Evolutionary conservation across 1,139 yeast genomes (phyloP), one percentile per base, ranked within the genome.

Genomic region (Nadsonia commutata): DNA sequence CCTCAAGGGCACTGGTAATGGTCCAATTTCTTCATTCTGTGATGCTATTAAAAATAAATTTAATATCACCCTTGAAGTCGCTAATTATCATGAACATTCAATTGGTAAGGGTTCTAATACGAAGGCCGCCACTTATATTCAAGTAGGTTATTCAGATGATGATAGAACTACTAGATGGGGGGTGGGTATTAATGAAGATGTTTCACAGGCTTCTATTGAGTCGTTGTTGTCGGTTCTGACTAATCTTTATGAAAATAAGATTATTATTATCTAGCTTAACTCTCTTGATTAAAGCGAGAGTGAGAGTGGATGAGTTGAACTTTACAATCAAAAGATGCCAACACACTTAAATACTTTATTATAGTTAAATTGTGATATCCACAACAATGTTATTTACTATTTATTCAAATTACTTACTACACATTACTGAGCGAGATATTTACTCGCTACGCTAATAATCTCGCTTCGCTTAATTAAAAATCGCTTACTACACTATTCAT

Each of bases 111-210:
- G 93, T 50, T 77, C 94, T 36, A 71, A 75, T 50, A 77, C 94
- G 45, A 76, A 80, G 60, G 98, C 98, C 49, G 97, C 93, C 20
- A 79, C 96, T 18, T 90, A 80, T 61, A 79, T 86, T 51, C 85
- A 80, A 59, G 67, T 79, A 40, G 64, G 70, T 40, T 71, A 73
- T 57, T 51, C 53, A 40, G 51, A 54, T 40, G 42, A 45, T 31
- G 70, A 70, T 43, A 64, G 67, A 37, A 63, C 67, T 22, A 59
- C 66, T 46, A 74, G 76, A 58, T 88, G 97, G 96, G 97, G 98
- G 64, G 86, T 85, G 45, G 97, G 96, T 56, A 78, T 88, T 48
- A 78, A 86, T 59, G 85, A 81, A 60, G 97, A 90, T 70, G 95
- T 86, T 38, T 80, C 94, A 27, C 85, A 80, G 56, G 94, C 97